phyloP scores from a whole-genome alignment of 805 yeast genomes.

The Cyberlindnera subsufficiens region DNA sequence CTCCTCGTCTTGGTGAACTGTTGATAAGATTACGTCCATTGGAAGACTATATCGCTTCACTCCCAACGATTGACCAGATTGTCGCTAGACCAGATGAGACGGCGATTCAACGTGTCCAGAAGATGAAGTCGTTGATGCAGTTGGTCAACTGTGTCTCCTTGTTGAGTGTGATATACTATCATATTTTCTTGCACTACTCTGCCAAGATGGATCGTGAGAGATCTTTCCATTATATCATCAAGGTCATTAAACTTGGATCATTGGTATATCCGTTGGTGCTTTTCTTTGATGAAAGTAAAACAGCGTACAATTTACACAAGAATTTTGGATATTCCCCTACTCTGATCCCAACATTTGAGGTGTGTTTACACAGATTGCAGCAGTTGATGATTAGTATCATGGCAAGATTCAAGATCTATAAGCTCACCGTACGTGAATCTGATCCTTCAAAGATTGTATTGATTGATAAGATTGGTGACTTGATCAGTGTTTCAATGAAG shows the following conservation, averaged over 20 bases:
- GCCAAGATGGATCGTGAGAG: constrained; percentile 5
- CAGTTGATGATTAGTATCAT: constrained; percentile 14
- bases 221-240: constrained; percentile 11
- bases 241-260: constrained; percentile 4
- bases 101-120: constrained; percentile 12
- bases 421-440: constrained; percentile 4
- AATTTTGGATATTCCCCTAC: constrained; percentile 18
- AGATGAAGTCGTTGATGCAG: constrained; percentile 5
- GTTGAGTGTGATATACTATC: constrained; percentile 18
- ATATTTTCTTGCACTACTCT: constrained; percentile 17
- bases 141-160: constrained; percentile 12
- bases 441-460: constrained; percentile 1
- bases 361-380: constrained; percentile 14
- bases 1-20: constrained; percentile 12
- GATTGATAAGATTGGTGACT: constrained; percentile 11
- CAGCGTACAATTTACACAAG: constrained; percentile 12
- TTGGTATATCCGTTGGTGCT: constrained; percentile 7
- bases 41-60: constrained; percentile 3
- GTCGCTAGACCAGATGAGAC: constrained; percentile 14
- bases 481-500: constrained; percentile 1
- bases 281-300: constrained; percentile 13
- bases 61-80: constrained; percentile 10
- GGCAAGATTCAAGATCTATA: constrained; percentile 16
- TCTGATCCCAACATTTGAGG: constrained; percentile 19
- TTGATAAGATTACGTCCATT: constrained; percentile 8